Percentiles rank a stretch among this genome's conserved stretches.
Evolutionary conservation across 306 rosid species (phyloP).

Genomic region (Vigna radiata): DNA sequence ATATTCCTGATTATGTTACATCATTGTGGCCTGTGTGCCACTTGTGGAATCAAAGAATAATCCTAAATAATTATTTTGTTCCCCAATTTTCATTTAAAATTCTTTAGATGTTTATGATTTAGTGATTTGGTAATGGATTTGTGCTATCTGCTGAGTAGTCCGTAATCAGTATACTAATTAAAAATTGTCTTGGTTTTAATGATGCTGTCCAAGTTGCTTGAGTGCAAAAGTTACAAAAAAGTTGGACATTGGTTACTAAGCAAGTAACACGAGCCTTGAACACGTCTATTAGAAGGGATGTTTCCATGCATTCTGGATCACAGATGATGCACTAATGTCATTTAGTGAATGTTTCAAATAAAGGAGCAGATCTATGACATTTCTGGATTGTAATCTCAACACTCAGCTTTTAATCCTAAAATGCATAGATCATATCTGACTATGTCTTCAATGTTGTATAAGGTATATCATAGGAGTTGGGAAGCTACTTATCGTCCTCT

Average conservation of each 20-base stretch:
- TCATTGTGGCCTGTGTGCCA: neutral
- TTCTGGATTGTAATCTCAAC: constrained; percentile 1
- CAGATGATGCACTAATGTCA: too few relatives aligned
- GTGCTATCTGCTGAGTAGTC: neutral
- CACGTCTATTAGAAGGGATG: neutral
- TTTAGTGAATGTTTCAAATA: constrained; percentile 1
- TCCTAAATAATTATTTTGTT: constrained; percentile 12
- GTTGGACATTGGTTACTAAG: constrained; percentile 7
- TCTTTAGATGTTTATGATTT: neutral
- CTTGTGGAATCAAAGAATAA: neutral
- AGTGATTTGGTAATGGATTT: neutral
- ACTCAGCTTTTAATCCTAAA: neutral
- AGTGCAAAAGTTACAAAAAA: neutral
- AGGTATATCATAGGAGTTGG: neutral
- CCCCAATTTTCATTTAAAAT: constrained; percentile 1
- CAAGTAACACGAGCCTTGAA: constrained; percentile 3
- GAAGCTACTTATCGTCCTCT: constrained; percentile 3
- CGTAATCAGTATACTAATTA: neutral
- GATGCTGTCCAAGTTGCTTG: constrained; percentile 14
- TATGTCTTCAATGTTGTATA: neutral
- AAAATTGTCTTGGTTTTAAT: constrained; percentile 1
- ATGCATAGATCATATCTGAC: neutral
- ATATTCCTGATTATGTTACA: neutral
- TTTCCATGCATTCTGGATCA: neutral
- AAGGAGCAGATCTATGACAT: constrained; percentile 2